A percentile compares a stretch with the other conserved stretches of the same genome.
Conservation (phyloP, 2,329 filamentous ascomycete species). For the Myriosclerotinia scirpicola region DNA sequence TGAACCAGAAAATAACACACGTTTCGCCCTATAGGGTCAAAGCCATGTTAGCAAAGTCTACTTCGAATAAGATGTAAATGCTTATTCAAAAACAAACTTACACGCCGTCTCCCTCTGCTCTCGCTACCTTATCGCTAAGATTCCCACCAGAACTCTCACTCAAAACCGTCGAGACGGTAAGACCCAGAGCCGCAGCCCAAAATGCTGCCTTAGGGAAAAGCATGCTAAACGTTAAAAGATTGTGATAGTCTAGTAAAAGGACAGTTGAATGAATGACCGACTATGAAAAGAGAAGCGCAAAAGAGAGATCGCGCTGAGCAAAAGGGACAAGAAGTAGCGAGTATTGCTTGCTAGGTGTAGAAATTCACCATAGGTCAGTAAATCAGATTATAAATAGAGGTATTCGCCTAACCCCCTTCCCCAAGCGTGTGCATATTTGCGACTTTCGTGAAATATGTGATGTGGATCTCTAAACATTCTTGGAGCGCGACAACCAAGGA, state of each 20-base stretch:
- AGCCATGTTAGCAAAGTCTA: not conserved
- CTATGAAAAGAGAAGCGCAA: not conserved
- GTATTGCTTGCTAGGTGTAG: not conserved
- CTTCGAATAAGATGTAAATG: not conserved
- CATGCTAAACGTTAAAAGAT: slow-evolving; percentile 4
- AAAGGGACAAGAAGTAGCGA: not conserved
- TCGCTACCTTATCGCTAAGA: slow-evolving; percentile 5
- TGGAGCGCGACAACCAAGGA: slow-evolving; percentile 6
- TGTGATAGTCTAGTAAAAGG: not conserved
- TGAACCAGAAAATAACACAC: not conserved
- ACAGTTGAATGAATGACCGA: not conserved
- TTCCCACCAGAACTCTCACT: slow-evolving; percentile 4
- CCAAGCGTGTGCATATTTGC: slow-evolving; percentile 4
- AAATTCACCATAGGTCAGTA: not conserved
- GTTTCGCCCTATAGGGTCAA: not conserved
- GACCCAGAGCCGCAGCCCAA: slow-evolving; percentile 3
- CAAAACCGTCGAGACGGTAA: slow-evolving; percentile 9
- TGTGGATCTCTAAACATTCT: slow-evolving; percentile 14
- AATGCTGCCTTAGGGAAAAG: not conserved
- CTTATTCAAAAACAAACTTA: not conserved
- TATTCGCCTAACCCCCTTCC: not conserved
- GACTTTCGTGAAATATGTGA: slow-evolving; percentile 11
- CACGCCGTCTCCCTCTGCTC: not conserved
- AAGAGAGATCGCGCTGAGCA: slow-evolving; percentile 1
- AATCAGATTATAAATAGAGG: not conserved